phyloP scores from a whole-genome alignment of 805 yeast species.

The Ogataea populi-albae region DNA sequence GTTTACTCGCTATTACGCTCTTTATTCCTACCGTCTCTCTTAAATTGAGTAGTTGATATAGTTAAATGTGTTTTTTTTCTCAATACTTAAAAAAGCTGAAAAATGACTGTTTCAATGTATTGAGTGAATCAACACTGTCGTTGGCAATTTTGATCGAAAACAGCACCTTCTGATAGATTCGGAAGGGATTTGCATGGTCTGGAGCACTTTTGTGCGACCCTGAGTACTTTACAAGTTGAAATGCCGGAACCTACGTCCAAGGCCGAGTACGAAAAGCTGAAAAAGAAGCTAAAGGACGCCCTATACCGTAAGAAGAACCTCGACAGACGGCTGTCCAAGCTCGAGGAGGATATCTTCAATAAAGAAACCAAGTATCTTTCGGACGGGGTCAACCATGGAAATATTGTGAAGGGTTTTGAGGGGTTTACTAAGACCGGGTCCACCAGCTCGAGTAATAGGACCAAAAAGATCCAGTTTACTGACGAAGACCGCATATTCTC shows the following conservation, averaged over 20 bases:
- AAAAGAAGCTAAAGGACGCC: slow-evolving; percentile 62
- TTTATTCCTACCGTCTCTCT: no score
- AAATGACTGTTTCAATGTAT: no score
- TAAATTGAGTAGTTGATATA: no score
- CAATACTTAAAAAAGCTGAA: no score
- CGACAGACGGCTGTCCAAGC: slow-evolving; percentile 56
- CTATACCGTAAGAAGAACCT: slow-evolving; percentile 58
- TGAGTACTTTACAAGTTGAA: not conserved
- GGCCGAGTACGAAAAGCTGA: slow-evolving; percentile 61
- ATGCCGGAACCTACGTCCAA: slow-evolving; percentile 19
- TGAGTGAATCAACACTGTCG: no score
- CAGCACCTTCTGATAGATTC: slow-evolving; percentile 1
- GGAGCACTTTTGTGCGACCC: not conserved
- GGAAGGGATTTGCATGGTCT: not conserved
- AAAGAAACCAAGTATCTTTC: slow-evolving; percentile 76
- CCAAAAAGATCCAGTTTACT: slow-evolving; percentile 50
- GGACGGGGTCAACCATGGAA: slow-evolving; percentile 65
- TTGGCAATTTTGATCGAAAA: no score
- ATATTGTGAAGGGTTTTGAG: slow-evolving; percentile 89
- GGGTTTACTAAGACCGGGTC: slow-evolving; percentile 53
- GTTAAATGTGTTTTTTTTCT: no score
- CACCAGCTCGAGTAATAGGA: slow-evolving; percentile 32
- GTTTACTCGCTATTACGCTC: not conserved
- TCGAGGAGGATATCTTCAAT: slow-evolving; percentile 78
- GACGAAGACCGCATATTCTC: slow-evolving; percentile 84